Base-by-base conservation (phyloP, 768 basidiomycete species). In the Tulasnella sp. region DNA sequence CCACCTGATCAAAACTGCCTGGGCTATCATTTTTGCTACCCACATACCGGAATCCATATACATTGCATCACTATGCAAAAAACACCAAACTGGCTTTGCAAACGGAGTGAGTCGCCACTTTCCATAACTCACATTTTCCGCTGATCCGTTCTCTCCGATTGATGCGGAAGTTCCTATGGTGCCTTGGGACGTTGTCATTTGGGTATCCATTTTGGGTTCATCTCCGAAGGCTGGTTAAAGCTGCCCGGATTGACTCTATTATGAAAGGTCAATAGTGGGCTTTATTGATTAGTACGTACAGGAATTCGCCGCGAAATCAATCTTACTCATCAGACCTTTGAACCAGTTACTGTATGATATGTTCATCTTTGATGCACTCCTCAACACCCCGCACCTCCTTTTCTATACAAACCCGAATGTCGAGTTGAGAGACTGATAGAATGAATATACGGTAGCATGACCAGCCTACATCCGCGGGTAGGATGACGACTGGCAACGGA, bases 211-310 rank as follows among this genome's bases (percentile, higher is more conserved):
- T 86, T 12, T 86, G 85, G 82, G 34, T 72, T 11, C 84, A 86
- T 74, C 78, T 92, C 74, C 81, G 85, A 69, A 83, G 79, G 75
- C 84, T 85, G 32, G 85, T 92, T 11, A 89, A 92, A 74, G 79
- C 81, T 37, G 87, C 87, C 17, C 84, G 90, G 2, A 93, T 93
- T 52, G 86, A 90, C 71, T 91, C 90, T 35, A 89, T 93, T 3
- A 88, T 90, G 88, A 93, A 92, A 36, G 69, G 69, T 12, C 36
- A 41, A 19, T 70, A 70, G 44, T 3, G 32, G 14, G 37, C 19
- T n/a, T 16, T 19, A 35, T 8, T n/a, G 40, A 36, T 1, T n/a
- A 12, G 66, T 19, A 19, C n/a, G 47, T n/a, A 11, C n/a, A n/a
- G n/a, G n/a, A n/a, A n/a, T n/a, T n/a, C n/a, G n/a, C n/a, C n/a